Base-by-base conservation (phyloP, 768 basidiomycete genomes). In the Agaricus sinodeliciosus region DNA sequence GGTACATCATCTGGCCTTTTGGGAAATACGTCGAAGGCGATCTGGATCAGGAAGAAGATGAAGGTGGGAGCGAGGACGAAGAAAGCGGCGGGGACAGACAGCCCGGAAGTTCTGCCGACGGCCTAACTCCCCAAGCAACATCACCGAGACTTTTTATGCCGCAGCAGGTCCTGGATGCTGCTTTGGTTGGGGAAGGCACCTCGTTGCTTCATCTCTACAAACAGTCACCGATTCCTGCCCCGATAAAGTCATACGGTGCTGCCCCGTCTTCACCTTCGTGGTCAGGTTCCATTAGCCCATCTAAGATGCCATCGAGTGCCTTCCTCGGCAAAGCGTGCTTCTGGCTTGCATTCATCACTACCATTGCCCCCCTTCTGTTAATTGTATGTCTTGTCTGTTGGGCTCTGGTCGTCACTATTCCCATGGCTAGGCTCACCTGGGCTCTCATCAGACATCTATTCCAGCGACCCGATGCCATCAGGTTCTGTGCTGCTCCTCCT, bases 401-500 rank as follows among this genome's bases (percentile, higher is more conserved):
- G 94, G 93, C 78, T n/a, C 76, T 93, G 55, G 84, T 99, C 55
- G 77, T 99, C 65, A 90, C 94, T 52, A 89, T 99, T 58, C 96
- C 96, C 3, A 99, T 99, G 96, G 96, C 94, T 28, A 95, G 88
- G 66, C 78, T 99, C 47, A 91, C 85, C 59, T 98, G 95, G 95
- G 90, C 83, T n/a, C 78, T 99, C 41, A 77, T 98, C 63, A 83
- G 85, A 43, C 79, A 90, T 65, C 76, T 99, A 47, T 84, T 85
- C 62, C 68, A 76, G 49, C 84, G 85, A 55, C 94, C 96, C 0
- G 84, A 85, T 27, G 77, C 78, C 37, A 87, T 99, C 58, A 90
- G 95, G 49, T 98, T 99, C 73, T 94, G 94, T 59, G 81, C 93
- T 3, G 87, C 96, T 8, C 94, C 88, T 0, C 77, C 82, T 12